Conservation (phyloP, 2,329 filamentous ascomycete species). For the Neonectria punicea region DNA sequence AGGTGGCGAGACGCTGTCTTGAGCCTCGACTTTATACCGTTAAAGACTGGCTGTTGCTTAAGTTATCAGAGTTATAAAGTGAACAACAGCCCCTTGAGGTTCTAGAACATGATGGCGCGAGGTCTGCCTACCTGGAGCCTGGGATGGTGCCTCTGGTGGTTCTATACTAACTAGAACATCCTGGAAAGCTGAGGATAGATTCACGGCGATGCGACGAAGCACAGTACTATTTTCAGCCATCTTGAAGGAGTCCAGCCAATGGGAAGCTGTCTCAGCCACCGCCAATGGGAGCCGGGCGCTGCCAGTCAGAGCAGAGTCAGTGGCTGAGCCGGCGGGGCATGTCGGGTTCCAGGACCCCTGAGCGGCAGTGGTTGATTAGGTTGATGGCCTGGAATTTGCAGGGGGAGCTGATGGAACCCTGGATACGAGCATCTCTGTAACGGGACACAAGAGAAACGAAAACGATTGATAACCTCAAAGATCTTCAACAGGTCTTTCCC, state of each 20-base stretch:
- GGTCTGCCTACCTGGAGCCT: slow-evolving; percentile 8
- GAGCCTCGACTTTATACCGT: background rate
- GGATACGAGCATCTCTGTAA: background rate
- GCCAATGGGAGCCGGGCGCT: slow-evolving; percentile 28
- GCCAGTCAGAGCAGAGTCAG: background rate
- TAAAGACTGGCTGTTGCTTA: slow-evolving; percentile 4
- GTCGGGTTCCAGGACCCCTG: slow-evolving; percentile 12
- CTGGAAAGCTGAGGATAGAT: slow-evolving; percentile 4
- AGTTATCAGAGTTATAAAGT: background rate
- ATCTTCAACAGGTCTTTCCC: background rate
- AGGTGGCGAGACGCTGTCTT: background rate
- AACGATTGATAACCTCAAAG: background rate
- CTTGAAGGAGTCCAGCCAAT: slow-evolving; percentile 4
- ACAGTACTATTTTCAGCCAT: slow-evolving; percentile 35
- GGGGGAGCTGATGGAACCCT: background rate
- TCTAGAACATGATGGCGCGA: background rate
- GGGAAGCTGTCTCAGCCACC: slow-evolving; percentile 41
- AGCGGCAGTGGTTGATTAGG: slow-evolving; percentile 7
- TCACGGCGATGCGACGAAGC: too few species aligned
- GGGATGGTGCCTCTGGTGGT: background rate
- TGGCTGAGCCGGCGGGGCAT: background rate
- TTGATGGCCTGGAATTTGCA: background rate
- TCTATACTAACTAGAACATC: slow-evolving; percentile 1
- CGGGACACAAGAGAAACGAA: background rate
- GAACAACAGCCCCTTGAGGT: background rate